These are phyloP conservation scores for Catharanthus roseus DNA, from an alignment of 257 asterid species.

Conservation along the genomic window DNA sequence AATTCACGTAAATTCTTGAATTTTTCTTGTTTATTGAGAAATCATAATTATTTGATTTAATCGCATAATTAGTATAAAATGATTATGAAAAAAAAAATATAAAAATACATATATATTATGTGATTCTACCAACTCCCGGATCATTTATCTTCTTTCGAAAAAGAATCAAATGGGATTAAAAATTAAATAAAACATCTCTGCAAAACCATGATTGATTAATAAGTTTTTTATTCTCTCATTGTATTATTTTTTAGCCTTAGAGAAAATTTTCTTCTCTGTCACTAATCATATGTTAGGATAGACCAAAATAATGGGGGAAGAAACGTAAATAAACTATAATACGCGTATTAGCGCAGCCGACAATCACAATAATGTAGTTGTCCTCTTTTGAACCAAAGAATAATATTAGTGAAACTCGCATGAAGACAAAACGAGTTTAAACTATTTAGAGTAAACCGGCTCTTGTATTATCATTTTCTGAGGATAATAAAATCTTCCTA, in stretches of 20 bases:
- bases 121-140: constrained; percentile 28
- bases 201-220: constrained; percentile 27
- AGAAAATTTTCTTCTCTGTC: constrained; percentile 16
- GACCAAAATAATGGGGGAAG: constrained; percentile 11
- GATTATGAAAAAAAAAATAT: not conserved
- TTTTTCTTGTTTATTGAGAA: too few relatives aligned
- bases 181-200: constrained; percentile 16
- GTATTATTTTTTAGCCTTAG: not conserved
- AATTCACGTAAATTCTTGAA: constrained; percentile 4
- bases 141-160: constrained; percentile 14
- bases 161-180: constrained; percentile 27
- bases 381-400: constrained; percentile 18
- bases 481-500: constrained; percentile 1
- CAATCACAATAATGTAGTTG: constrained; percentile 35
- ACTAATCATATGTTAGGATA: constrained; percentile 23
- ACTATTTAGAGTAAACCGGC: constrained; percentile 5
- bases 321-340: constrained; percentile 10
- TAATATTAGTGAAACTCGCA: constrained; percentile 1
- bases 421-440: constrained; percentile 15
- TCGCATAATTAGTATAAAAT: not conserved
- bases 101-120: constrained; percentile 4
- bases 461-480: not conserved
- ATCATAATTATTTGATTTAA: not conserved
- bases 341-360: constrained; percentile 29
- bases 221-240: constrained; percentile 9